Evolutionary conservation across 2,329 filamentous ascomycete genomes (phyloP), one percentile per base, ranked within the genome.

Genomic region (Colletotrichum spinosum): DNA sequence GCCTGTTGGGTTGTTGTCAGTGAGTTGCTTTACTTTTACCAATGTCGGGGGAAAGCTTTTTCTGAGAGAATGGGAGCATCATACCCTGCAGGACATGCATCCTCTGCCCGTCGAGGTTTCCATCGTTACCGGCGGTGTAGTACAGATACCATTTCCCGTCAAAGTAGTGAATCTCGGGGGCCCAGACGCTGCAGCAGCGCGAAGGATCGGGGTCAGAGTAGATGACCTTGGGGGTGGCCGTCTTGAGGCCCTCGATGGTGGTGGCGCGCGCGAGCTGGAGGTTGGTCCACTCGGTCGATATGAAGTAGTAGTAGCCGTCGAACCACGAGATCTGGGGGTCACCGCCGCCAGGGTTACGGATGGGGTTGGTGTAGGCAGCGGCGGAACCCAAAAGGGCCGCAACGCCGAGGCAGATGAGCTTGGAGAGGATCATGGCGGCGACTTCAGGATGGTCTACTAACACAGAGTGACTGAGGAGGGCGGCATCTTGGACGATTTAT

Each of bases 111-210:
- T 81, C 81, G 1, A 87, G 74, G 65, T 85, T 78, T 3, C 73
- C 76, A 2, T 73, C 72, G 33, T 76, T 77, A 1, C 84, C 84
- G 1, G 84, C 83, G 0, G 84, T 84, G 71, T 87, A 88, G 74
- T 88, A 88, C 44, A 88, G 80, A 61, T 85, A 87, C 85, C 85
- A 82, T 15, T 59, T 70, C 12, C 74, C 75, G n/a, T 81, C 78
- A 8, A 87, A 70, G 60, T 81, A 82, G 69, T 87, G 85, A 0
- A 86, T 75, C 69, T 87, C 85, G 0, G 85, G 86, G 0, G 86
- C 85, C 86, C 86, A 88, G 42, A 88, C 80, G 58, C 86, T 86
- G 72, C 83, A 84, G 72, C 82, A 84, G 13, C 83, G 77, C 4
- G 75, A 76, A 2, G 84, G 70, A 13, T 79, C 80, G 5, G 72